Evolutionary conservation across 345 rosid genomes (phyloP).

Genomic region (Ceriops tagal): DNA sequence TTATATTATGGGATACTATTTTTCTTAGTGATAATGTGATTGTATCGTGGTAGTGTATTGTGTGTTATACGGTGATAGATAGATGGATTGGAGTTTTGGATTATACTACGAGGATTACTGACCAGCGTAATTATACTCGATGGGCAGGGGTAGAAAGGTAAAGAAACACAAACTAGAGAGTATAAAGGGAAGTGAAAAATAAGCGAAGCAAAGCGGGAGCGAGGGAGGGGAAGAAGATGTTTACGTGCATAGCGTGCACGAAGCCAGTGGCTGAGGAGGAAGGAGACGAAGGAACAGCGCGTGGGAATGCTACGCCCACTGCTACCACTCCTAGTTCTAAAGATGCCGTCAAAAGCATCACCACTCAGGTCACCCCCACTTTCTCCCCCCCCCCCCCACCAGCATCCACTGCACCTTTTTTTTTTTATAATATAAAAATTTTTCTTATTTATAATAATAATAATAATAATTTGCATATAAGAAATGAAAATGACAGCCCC

Average conservation of each 20-base stretch:
- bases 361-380: slow-evolving; percentile 63
- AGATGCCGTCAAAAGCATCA: slow-evolving; percentile 99
- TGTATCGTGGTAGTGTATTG: too few relatives aligned
- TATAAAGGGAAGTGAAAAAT: not conserved
- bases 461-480: too few relatives aligned
- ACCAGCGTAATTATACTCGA: not conserved
- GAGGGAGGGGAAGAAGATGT: slow-evolving; percentile 49
- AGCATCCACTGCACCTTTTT: not conserved
- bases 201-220: not conserved
- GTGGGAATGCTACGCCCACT: slow-evolving; percentile 71
- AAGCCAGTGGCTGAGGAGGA: slow-evolving; percentile 74
- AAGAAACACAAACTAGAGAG: not conserved
- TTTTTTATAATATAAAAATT: not conserved
- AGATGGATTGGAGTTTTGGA: too few relatives aligned
- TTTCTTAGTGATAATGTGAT: too few relatives aligned
- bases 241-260: slow-evolving; percentile 95
- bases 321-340: slow-evolving; percentile 37
- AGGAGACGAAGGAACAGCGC: slow-evolving; percentile 69
- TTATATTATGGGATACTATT: too few relatives aligned
- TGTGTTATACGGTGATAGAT: too few relatives aligned
- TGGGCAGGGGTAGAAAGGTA: slow-evolving; percentile 15
- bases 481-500: too few relatives aligned
- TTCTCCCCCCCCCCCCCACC: slow-evolving; percentile 1
- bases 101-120: too few relatives aligned
- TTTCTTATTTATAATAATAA: not conserved